These are phyloP conservation scores for Rasamsonia emersonii DNA, from an alignment of 2,329 filamentous ascomycete species.

Conservation along the genomic window DNA sequence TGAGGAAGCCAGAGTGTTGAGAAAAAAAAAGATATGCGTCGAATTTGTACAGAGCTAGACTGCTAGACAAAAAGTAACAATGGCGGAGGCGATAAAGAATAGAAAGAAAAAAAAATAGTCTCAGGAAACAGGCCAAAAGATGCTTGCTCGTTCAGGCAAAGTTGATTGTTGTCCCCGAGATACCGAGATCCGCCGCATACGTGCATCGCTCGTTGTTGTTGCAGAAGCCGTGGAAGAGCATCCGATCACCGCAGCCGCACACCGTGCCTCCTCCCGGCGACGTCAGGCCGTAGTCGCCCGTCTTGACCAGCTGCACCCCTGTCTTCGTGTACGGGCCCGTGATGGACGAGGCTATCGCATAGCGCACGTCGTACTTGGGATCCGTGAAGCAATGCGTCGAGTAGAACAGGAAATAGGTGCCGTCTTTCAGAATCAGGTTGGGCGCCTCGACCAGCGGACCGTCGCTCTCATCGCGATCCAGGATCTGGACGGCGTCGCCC, in stretches of 20 bases:
- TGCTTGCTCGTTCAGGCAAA: no score
- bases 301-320: constrained; percentile 24
- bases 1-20: no score
- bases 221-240: constrained; percentile 27
- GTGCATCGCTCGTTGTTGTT: constrained; percentile 18
- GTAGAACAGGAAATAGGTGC: constrained; percentile 54
- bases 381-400: constrained; percentile 52
- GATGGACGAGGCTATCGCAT: constrained; percentile 41
- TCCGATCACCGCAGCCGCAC: constrained; percentile 21
- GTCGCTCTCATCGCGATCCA: constrained; percentile 56
- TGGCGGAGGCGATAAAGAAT: no score
- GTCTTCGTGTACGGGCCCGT: constrained; percentile 31
- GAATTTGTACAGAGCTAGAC: no score
- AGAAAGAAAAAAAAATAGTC: no score
- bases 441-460: constrained; percentile 57
- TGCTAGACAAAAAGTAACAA: no score
- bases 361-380: constrained; percentile 50
- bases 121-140: no score
- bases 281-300: constrained; percentile 20
- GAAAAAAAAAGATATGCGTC: no score
- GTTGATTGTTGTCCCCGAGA: no score
- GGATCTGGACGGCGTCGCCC: constrained; percentile 47
- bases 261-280: constrained; percentile 27
- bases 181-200: constrained; percentile 20
- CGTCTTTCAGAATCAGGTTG: constrained; percentile 36